Evolutionary conservation across 1,284 basidiomycete genomes (phyloP).

Genomic region (Schizopora paradoxa): DNA sequence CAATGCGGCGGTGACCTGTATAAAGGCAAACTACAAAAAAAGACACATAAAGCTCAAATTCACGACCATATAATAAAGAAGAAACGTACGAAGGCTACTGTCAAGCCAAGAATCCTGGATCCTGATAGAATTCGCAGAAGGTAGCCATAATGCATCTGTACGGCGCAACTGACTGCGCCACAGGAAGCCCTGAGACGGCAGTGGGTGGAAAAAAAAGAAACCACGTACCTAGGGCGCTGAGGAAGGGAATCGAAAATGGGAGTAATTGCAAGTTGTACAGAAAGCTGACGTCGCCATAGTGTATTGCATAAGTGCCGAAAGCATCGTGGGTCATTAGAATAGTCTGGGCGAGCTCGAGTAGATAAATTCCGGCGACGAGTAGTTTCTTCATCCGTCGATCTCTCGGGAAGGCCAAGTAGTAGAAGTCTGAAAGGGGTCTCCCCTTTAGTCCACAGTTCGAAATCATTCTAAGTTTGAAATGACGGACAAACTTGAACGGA

Average conservation of each 20-base stretch:
- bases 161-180: conserved; percentile 1
- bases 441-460: not conserved
- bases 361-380: conserved; percentile 23
- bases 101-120: not conserved
- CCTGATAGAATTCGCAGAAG: not conserved
- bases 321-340: conserved; percentile 24
- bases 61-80: not conserved
- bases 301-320: conserved; percentile 22
- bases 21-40: not conserved
- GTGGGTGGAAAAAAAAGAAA: not conserved
- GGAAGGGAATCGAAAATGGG: not conserved
- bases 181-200: not conserved
- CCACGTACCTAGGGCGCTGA: not conserved
- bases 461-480: not conserved
- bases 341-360: conserved; percentile 23
- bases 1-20: conserved; percentile 1
- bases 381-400: conserved; percentile 20
- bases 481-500: conserved; percentile 3
- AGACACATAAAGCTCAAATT: not conserved
- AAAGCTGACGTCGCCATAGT: conserved; percentile 22
- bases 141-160: conserved; percentile 3
- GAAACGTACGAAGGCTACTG: not conserved
- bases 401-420: conserved; percentile 24
- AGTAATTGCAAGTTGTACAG: not conserved
- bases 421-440: conserved; percentile 23